Conservation (phyloP, 2,329 filamentous ascomycete species). For the Pezicula neosporulosa region DNA sequence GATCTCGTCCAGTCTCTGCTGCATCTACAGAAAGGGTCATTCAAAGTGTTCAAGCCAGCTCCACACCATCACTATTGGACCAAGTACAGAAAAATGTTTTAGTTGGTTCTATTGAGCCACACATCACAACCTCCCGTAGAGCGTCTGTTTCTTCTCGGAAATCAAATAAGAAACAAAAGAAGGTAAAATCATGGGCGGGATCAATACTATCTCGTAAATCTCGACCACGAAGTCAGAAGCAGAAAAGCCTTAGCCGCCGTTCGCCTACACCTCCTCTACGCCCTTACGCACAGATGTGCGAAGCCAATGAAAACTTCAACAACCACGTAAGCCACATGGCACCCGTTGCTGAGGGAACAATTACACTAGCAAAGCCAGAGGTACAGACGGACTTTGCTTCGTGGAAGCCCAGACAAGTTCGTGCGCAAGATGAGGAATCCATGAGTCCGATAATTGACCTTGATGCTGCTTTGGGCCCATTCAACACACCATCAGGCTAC, state of each 20-base stretch:
- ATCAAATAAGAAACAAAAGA: constrained; percentile 58
- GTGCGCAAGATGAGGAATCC: constrained; percentile 54
- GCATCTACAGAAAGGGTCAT: constrained; percentile 35
- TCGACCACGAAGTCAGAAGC: constrained; percentile 39
- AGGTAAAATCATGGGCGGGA: constrained; percentile 63
- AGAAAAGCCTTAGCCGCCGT: constrained; percentile 32
- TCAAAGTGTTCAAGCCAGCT: constrained; percentile 21
- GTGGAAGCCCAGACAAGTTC: constrained; percentile 35
- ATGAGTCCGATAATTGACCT: constrained; percentile 85
- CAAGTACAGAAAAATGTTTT: constrained; percentile 13
- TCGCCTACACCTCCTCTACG: constrained; percentile 40
- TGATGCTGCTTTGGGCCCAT: constrained; percentile 88
- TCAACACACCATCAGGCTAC: constrained; percentile 71
- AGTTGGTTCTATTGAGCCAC: constrained; percentile 19
- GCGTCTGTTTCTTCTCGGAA: constrained; percentile 25
- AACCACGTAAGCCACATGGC: constrained; percentile 8
- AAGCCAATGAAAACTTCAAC: constrained; percentile 16
- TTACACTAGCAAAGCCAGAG: constrained; percentile 10
- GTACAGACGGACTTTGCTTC: constrained; percentile 24
- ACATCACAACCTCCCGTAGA: constrained; percentile 15
- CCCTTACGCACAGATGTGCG: constrained; percentile 25
- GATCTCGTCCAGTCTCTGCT: constrained; percentile 39
- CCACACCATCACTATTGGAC: constrained; percentile 7
- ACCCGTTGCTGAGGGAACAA: constrained; percentile 1
- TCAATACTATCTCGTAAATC: constrained; percentile 46